phyloP scores from a whole-genome alignment of 179 eudicot genomes.

The Pouteria campechiana region DNA sequence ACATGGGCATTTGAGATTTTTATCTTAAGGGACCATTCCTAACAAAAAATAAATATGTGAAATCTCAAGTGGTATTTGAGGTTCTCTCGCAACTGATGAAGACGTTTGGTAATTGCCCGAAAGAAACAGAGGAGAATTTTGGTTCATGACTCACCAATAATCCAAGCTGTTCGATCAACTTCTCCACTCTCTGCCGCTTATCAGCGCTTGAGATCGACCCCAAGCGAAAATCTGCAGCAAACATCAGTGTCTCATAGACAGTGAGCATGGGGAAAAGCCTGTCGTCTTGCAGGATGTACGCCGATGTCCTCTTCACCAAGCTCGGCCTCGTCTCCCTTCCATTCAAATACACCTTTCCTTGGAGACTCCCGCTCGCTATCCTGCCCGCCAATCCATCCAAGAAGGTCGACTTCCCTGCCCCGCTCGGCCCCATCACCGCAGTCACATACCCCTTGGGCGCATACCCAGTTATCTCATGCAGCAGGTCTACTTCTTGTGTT shows the following conservation, averaged over 20 bases:
- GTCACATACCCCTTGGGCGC: constrained; percentile 34
- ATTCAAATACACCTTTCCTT: constrained; percentile 21
- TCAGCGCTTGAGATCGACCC: constrained; percentile 21
- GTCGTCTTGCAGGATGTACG: constrained; percentile 40
- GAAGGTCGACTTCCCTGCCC: constrained; percentile 35
- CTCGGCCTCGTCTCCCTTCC: constrained; percentile 28
- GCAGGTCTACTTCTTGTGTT: constrained; percentile 19
- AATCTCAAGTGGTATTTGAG: too few relatives aligned
- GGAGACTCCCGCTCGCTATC: constrained; percentile 36
- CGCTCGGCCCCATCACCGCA: constrained; percentile 37
- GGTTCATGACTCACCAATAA: constrained; percentile 16
- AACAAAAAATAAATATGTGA: too few relatives aligned
- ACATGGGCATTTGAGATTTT: too few relatives aligned
- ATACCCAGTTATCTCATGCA: constrained; percentile 27
- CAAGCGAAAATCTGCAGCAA: constrained; percentile 37
- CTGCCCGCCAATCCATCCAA: constrained; percentile 35
- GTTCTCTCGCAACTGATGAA: too few relatives aligned
- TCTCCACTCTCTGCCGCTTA: constrained; percentile 29
- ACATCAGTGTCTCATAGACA: constrained; percentile 36
- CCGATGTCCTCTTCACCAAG: constrained; percentile 36
- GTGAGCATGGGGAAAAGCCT: constrained; percentile 39
- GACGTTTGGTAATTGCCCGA: too few relatives aligned
- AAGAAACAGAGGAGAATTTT: background rate
- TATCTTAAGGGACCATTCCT: too few relatives aligned
- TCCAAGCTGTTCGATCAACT: constrained; percentile 35